Evolutionary conservation across 2,329 filamentous ascomycete genomes (phyloP).

Genomic region (Monosporascus sp.): DNA sequence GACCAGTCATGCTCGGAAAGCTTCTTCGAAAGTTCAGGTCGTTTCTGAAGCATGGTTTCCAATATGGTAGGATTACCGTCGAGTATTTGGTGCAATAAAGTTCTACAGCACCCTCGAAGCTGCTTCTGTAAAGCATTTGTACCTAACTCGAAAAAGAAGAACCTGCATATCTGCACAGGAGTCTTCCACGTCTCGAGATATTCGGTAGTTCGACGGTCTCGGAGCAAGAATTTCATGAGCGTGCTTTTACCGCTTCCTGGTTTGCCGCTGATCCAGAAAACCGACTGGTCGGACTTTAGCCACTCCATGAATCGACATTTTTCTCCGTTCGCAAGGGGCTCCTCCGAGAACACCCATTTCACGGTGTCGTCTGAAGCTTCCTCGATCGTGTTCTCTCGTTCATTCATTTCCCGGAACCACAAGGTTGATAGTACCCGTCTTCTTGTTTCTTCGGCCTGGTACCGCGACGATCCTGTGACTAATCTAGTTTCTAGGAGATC

Average conservation of each 20-base stretch:
- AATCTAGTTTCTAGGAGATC: not conserved
- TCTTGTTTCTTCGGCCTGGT: not conserved
- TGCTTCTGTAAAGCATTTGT: conserved; percentile 2
- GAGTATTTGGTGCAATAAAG: conserved; percentile 7
- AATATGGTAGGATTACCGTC: not conserved
- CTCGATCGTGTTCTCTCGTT: conserved; percentile 6
- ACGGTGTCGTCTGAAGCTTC: conserved; percentile 4
- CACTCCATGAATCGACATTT: conserved; percentile 2
- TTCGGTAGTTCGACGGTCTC: not conserved
- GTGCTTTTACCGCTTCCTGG: conserved; percentile 16
- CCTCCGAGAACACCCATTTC: not conserved
- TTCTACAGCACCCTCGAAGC: conserved; percentile 4
- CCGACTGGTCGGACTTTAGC: conserved; percentile 5
- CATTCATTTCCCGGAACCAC: conserved; percentile 9
- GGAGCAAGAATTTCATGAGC: conserved; percentile 7
- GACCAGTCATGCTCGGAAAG: conserved; percentile 10
- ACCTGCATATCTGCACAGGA: conserved; percentile 1
- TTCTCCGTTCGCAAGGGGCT: not conserved
- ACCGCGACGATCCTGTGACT: not conserved
- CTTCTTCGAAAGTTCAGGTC: conserved; percentile 3
- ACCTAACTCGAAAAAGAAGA: conserved; percentile 9
- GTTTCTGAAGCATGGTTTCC: not conserved
- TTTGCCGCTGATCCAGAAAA: conserved; percentile 16
- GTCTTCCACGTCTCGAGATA: not conserved
- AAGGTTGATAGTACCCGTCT: conserved; percentile 4